These are phyloP conservation scores for Scheffersomyces illinoinensis DNA, from an alignment of 1,139 yeast genomes.

Conservation along the genomic window DNA sequence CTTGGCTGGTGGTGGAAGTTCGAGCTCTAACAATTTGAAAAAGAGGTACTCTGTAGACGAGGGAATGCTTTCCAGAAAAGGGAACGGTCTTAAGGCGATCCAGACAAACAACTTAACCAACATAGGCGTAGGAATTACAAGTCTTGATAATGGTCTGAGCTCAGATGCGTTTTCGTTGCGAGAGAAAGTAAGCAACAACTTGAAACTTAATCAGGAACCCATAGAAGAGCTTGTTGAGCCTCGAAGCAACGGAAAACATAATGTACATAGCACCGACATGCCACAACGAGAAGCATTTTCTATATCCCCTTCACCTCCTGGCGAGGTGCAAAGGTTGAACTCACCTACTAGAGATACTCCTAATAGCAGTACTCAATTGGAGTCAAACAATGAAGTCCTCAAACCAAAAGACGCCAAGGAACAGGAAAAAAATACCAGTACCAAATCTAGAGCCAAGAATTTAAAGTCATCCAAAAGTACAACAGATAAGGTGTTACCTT, in stretches of 20 bases:
- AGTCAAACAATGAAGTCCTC: not conserved
- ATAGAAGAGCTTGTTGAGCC: not conserved
- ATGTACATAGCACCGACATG: not conserved
- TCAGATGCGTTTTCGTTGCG: not conserved
- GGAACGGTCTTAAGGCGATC: not conserved
- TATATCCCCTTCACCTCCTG: conserved; percentile 9
- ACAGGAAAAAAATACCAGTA: not conserved
- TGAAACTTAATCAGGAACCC: not conserved
- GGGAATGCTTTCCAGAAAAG: conserved; percentile 17
- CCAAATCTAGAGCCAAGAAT: conserved; percentile 1
- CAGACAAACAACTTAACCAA: conserved; percentile 20
- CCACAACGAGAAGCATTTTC: conserved; percentile 1
- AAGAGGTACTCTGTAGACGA: conserved; percentile 36
- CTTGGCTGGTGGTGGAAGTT: conserved; percentile 20
- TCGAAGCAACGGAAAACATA: not conserved
- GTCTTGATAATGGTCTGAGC: conserved; percentile 3
- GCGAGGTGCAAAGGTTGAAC: conserved; percentile 4
- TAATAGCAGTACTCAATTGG: not conserved
- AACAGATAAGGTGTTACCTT: conserved; percentile 61
- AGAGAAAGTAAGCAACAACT: not conserved
- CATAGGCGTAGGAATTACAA: conserved; percentile 16
- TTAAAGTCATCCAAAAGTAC: conserved; percentile 21
- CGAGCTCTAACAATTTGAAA: conserved; percentile 6
- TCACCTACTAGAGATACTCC: conserved; percentile 10
- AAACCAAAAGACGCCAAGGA: not conserved